phyloP scores from a whole-genome alignment of 768 basidiomycete genomes.

The Lyophyllum shimeji region DNA sequence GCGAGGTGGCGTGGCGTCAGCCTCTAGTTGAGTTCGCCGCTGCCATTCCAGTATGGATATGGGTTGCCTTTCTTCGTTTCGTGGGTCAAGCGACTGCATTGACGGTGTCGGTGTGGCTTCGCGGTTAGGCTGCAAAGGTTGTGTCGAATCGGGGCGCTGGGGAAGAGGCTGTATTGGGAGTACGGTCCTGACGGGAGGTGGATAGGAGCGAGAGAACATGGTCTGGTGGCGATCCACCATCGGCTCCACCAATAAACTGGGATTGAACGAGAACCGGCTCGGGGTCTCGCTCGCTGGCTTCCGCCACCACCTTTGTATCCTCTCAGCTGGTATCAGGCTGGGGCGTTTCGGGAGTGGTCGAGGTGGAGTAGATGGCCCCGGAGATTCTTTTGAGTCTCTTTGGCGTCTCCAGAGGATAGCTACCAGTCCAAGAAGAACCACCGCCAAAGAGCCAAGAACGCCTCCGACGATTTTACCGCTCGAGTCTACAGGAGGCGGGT shows the following conservation, averaged over 20 bases:
- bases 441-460: conserved; percentile 24
- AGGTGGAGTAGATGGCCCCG: not conserved
- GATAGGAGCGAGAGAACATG: conserved; percentile 2
- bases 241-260: conserved; percentile 25
- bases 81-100: conserved; percentile 10
- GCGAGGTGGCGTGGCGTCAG: conserved; percentile 19
- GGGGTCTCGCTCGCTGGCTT: not conserved
- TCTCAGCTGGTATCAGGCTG: not conserved
- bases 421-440: conserved; percentile 22
- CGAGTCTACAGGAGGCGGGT: not conserved
- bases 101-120: conserved; percentile 8
- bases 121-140: conserved; percentile 13
- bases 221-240: conserved; percentile 5
- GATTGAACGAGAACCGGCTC: conserved; percentile 26
- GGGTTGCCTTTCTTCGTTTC: conserved; percentile 11
- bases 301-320: conserved; percentile 6
- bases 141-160: conserved; percentile 9
- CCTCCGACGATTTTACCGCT: conserved; percentile 27
- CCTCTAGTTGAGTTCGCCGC: conserved; percentile 25
- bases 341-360: not conserved
- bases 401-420: conserved; percentile 22
- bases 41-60: conserved; percentile 30
- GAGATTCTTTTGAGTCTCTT: conserved; percentile 12
- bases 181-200: conserved; percentile 18
- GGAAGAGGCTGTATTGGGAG: conserved; percentile 14